Conservation (phyloP, 2,329 filamentous ascomycete genomes). For the Colletotrichum sp. region DNA sequence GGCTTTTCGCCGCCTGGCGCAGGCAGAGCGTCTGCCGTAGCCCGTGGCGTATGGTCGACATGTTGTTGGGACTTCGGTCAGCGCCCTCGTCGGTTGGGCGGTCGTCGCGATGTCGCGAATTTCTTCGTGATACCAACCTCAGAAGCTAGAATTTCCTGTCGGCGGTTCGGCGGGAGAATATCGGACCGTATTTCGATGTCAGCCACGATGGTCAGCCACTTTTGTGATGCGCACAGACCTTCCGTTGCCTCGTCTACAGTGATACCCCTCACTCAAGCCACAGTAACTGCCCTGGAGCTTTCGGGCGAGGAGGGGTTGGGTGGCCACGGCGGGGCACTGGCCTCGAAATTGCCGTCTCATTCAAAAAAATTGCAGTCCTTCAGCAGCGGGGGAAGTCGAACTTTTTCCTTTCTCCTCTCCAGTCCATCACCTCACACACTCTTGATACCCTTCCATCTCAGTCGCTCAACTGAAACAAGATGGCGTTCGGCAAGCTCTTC, state of each 20-base stretch:
- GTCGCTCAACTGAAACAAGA: constrained; percentile 57
- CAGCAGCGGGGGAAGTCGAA: constrained; percentile 2
- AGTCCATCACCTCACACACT: constrained; percentile 27
- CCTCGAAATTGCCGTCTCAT: constrained; percentile 20
- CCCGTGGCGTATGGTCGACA: constrained; percentile 39
- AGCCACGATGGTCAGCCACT: background rate
- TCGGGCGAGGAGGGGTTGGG: background rate
- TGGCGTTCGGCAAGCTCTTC: constrained; percentile 99
- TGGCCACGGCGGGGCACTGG: constrained; percentile 11
- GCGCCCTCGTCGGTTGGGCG: constrained; percentile 10
- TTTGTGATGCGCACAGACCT: background rate
- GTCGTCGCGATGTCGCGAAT: constrained; percentile 8
- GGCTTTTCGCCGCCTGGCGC: constrained; percentile 31
- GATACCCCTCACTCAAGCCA: background rate
- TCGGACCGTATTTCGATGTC: background rate
- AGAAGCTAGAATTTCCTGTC: constrained; percentile 18
- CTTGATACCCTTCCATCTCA: constrained; percentile 28
- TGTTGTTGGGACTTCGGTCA: constrained; percentile 24
- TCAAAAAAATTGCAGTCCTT: constrained; percentile 21
- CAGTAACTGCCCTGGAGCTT: constrained; percentile 8
- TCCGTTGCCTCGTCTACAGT: background rate
- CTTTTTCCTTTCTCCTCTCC: constrained; percentile 29
- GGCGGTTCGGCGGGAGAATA: background rate
- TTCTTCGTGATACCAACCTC: background rate
- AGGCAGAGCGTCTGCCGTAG: constrained; percentile 41